Base-by-base conservation (phyloP, 2,329 filamentous ascomycete genomes). In the Pseudofabraea citricarpa region DNA sequence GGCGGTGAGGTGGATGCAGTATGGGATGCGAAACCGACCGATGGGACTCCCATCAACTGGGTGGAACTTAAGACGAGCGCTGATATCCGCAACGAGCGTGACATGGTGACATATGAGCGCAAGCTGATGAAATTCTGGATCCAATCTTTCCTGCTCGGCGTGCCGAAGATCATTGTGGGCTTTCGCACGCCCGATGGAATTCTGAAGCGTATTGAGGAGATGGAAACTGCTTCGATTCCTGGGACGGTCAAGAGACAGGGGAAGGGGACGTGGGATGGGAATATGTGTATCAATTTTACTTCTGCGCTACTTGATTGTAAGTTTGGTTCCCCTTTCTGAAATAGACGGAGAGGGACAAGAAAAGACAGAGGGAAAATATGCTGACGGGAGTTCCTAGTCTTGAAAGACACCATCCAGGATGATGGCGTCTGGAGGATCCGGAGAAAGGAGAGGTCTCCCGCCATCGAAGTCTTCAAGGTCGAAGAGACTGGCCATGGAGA, bases 71-170 rank as follows among this genome's bases (percentile, higher is more conserved):
- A 98, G 63, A 98, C 93, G 1, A 80, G 81, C n/a, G 83, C 79
- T 31, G 81, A 85, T 51, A 82, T 91, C 39, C 72, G 73, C 40
- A 77, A 77, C 47, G 74, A 83, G 2, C 75, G 79, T 36, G 87
- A 93, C 56, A 73, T 81, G 58, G 66, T 83, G 16, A 85, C 81
- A 50, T 95, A 91, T 61, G 87, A 96, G 65, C 79, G 87, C 38
- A 97, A 97, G 63, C 75, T 97, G 43, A 78, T 95, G 65, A 94
- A 94, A 59, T 95, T 91, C 67, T 98, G 93, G 93, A 88, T 91
- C 12, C 93, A 97, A 64, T 95, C 87, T 0, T 98, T 95, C 60
- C 73, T 98, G 2, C 81, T 98, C 2, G 91, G 91, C 31, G 90
- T 97, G 1, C 89, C 90, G 1, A 93, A 84, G 53, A 88, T 98